Evolutionary conservation across 495 filamentous ascomycete species (phyloP), one percentile per base, ranked within the genome.

Genomic region (Glutinoglossum americanum): DNA sequence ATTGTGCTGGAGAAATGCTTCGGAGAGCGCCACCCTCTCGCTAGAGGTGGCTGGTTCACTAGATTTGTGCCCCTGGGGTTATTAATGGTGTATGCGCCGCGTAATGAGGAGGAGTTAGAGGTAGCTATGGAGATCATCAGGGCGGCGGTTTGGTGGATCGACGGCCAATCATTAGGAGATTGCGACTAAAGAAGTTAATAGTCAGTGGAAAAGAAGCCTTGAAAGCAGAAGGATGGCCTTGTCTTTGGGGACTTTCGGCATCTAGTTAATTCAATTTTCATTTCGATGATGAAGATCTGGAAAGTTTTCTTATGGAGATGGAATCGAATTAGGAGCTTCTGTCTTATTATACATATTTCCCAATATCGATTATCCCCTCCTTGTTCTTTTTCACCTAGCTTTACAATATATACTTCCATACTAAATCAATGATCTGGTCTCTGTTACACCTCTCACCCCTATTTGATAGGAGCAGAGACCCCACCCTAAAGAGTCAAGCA

Each of bases 11-110:
- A 87, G 58, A 79, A 78, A 45, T 84, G 87, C 19, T 93, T 86
- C 86, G 89, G 84, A n/a, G 78, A 94, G 68, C 73, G 87, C 19
- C 87, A 94, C 68, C 85, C 85, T 0, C 73, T 94, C 60, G 80
- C 85, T 3, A 80, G 80, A 60, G 77, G 73, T 26, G 74, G 74
- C 11, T 71, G 68, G 67, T 70, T 72, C 61, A 64, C 71, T 58
- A 62, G 72, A 57, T 85, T 76, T 62, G 74, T 78, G 56, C 84
- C 85, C 0, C 66, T 67, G 13, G 82, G 81, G 37, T 93, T 84
- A 67, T 66, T 85, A 41, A 80, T 94, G 76, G 74, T 96, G 15
- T 96, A 96, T 71, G 85, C 89, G 28, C 87, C 89, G 0, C 72
- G 83, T 48, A 71, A 77, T 41, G 74, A 81, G 59, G 74, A 72